phyloP scores from a whole-genome alignment of 2,329 filamentous ascomycete species.

The Talaromyces islandicus region DNA sequence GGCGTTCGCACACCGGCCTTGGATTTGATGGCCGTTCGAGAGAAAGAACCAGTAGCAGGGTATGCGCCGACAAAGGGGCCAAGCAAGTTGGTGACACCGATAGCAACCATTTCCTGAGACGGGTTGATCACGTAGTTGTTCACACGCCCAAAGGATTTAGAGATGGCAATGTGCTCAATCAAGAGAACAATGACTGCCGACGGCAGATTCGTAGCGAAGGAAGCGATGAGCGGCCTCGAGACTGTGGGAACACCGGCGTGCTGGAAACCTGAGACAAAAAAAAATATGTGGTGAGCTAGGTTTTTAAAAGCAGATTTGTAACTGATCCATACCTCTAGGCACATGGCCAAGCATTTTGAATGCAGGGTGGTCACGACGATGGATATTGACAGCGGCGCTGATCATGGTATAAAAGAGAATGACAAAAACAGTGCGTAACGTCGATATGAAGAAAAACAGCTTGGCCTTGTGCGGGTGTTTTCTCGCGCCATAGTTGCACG shows the following conservation, averaged over 20 bases:
- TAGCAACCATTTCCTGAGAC: constrained; percentile 91
- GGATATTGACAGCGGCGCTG: constrained; percentile 75
- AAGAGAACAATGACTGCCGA: constrained; percentile 88
- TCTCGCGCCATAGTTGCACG: constrained; percentile 61
- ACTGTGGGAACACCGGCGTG: constrained; percentile 69
- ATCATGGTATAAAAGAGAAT: constrained; percentile 89
- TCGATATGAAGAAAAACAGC: constrained; percentile 82
- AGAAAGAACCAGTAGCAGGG: constrained; percentile 91
- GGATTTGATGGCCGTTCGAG: constrained; percentile 91
- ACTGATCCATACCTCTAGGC: constrained; percentile 57
- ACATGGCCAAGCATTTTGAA: constrained; percentile 73
- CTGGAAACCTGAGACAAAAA: constrained; percentile 59
- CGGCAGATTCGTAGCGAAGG: constrained; percentile 68
- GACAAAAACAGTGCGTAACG: constrained; percentile 82
- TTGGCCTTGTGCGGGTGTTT: constrained; percentile 65
- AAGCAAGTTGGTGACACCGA: constrained; percentile 82
- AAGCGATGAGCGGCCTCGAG: constrained; percentile 58
- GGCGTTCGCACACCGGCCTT: constrained; percentile 93
- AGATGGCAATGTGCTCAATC: constrained; percentile 95
- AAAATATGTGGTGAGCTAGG: not conserved
- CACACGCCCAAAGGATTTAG: constrained; percentile 90
- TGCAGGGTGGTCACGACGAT: constrained; percentile 55
- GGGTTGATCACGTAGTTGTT: constrained; percentile 97
- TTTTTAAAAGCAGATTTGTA: not conserved
- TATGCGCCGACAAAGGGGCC: constrained; percentile 90